These are phyloP conservation scores for Aurantiochytrium sp. DNA, from an alignment of 108 stramenopile species.

Conservation along the genomic window DNA sequence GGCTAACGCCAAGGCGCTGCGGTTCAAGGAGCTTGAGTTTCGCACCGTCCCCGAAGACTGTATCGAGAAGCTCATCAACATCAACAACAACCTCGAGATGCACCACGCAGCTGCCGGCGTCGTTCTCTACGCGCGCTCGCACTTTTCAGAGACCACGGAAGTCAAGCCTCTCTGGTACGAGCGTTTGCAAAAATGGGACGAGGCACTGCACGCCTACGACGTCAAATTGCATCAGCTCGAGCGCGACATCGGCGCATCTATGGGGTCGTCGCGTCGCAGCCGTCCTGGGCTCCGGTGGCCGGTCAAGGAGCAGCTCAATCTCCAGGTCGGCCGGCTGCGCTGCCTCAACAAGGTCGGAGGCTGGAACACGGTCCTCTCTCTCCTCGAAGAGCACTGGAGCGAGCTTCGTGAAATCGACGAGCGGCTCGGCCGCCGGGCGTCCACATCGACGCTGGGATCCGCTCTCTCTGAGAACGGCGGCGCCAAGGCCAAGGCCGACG, in stretches of 20 bases:
- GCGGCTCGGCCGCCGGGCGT: neutral
- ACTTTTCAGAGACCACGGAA: neutral
- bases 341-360: constrained; percentile 24
- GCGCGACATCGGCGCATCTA: neutral
- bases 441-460: too few relatives aligned
- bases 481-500: too few relatives aligned
- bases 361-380: neutral
- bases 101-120: constrained; percentile 92
- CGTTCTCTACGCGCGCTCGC: constrained; percentile 70
- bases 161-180: constrained; percentile 19
- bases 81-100: constrained; percentile 91
- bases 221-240: neutral
- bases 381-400: constrained; percentile 2
- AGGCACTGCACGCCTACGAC: constrained; percentile 12
- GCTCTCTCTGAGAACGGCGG: too few relatives aligned
- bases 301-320: neutral
- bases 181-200: constrained; percentile 13
- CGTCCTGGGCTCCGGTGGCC: neutral
- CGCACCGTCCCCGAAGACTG: constrained; percentile 20
- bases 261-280: neutral
- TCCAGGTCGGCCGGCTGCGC: neutral
- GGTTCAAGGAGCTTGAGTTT: constrained; percentile 84
- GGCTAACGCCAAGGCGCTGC: constrained; percentile 90
- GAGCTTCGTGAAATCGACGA: neutral
- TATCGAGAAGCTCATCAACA: constrained; percentile 86